Base-by-base conservation (phyloP, 306 rosid species). In the Trichosanthes cucumerina region DNA sequence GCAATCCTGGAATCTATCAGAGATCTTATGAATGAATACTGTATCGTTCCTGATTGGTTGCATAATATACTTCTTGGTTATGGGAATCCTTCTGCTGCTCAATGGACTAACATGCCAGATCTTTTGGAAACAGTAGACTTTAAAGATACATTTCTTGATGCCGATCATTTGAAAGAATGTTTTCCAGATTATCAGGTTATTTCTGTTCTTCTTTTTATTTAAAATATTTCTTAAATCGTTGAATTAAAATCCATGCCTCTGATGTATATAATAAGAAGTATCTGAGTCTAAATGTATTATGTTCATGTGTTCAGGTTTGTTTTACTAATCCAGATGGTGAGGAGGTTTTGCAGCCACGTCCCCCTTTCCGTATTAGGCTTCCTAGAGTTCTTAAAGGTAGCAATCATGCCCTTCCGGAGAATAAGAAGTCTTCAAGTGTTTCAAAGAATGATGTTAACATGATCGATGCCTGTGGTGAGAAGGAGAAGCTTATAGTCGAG, bases 81-180 rank as follows among this genome's bases (percentile, higher is more conserved):
- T 53, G 99, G 99, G 69, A 90, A 95, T 85, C 97, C 99, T 85
- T 91, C 96, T 12, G 99, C 97, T 14, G 99, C 97, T 23, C 99
- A 91, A 72, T 95, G 99, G 99, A 91, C 91, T 82, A 95, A 92
- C 57, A 92, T 95, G 97, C 97, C 97, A 16, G 97, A 92, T 88
- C 92, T 92, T 26, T 86, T 95, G 84, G 92, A 87, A 82, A 85
- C 89, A 3, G 97, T 95, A 33, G 99, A 92, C 88, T 95, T 95
- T 83, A 95, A 95, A 87, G 99, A 95, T 81, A 95, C 99, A 73
- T 91, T 95, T 88, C 79, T 95, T 72, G 91, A 91, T 74, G 96
- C 92, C 12, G 93, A 85, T 76, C 99, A 95, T 79, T 82, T 95
- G 84, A 92, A 82, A 74, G 88, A 83, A 76, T 71, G 97, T 79